These are phyloP conservation scores for Pichia gijzeniarum DNA, from an alignment of 805 yeast species.

Conservation along the genomic window DNA sequence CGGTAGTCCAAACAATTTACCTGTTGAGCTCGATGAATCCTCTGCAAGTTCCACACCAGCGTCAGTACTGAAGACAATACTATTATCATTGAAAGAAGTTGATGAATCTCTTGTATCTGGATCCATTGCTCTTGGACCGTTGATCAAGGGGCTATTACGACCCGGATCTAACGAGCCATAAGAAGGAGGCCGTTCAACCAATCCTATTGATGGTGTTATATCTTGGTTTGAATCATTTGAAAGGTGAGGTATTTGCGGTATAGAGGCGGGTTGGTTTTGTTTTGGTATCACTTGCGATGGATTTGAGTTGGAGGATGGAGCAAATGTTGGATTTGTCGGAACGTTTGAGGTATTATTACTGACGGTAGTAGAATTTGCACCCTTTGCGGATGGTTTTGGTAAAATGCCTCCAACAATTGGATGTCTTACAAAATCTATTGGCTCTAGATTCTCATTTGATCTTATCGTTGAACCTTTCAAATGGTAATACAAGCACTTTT, in stretches of 20 bases:
- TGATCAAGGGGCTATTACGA: conserved; percentile 10
- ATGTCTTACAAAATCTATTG: conserved; percentile 68
- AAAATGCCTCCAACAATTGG: conserved; percentile 44
- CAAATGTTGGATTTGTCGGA: neutral
- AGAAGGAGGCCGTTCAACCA: conserved; percentile 8
- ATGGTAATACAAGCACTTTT: conserved; percentile 69
- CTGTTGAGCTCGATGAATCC: conserved; percentile 1
- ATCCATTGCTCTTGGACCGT: conserved; percentile 23
- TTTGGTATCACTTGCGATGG: neutral
- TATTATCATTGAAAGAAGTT: conserved; percentile 9
- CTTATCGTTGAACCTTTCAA: conserved; percentile 32
- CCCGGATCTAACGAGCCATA: conserved; percentile 27
- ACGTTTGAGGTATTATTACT: neutral
- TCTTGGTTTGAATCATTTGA: neutral
- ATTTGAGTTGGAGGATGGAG: conserved; percentile 3
- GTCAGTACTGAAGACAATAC: conserved; percentile 4
- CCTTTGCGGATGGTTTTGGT: conserved; percentile 3
- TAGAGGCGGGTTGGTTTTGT: neutral
- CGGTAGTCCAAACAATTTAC: conserved; percentile 69
- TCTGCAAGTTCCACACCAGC: conserved; percentile 13
- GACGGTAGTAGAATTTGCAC: neutral
- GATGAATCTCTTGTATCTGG: conserved; percentile 6
- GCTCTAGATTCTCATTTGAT: conserved; percentile 40
- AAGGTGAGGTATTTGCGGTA: neutral
- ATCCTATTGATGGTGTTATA: conserved; percentile 4